Evolutionary conservation across 805 yeast species (phyloP), one percentile per base, ranked within the genome.

Genomic region (Yarrowia phangngaensis): DNA sequence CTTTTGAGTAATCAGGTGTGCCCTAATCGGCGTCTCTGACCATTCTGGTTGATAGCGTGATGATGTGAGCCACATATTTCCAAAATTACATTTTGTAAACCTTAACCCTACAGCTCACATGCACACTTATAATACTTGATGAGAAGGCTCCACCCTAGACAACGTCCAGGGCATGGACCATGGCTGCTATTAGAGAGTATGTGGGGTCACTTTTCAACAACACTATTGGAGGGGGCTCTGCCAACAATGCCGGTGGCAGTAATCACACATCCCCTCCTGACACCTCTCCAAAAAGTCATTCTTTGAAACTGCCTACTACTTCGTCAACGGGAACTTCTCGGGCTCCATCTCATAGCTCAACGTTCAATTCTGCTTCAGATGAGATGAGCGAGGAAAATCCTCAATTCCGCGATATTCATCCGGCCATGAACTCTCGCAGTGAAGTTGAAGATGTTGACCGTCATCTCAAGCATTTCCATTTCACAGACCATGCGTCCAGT

Each of bases 121-220:
- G n/a, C n/a, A n/a, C n/a, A n/a, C n/a, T n/a, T n/a, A n/a, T n/a
- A n/a, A n/a, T n/a, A n/a, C n/a, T n/a, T n/a, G n/a, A n/a, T n/a
- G n/a, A n/a, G n/a, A n/a, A n/a, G n/a, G n/a, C n/a, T n/a, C n/a
- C n/a, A n/a, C n/a, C n/a, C n/a, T n/a, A n/a, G n/a, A n/a, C n/a
- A n/a, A n/a, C n/a, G n/a, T n/a, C n/a, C n/a, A n/a, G n/a, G 45
- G 45, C 27, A 23, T 38, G 45, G 45, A 38, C 45, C 26, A 38
- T 38, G 45, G 45, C 45, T 13, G 45, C 45, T 8, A 38, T 38
- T 3, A 9, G 45, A 38, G 45, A 38, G 19, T 38, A 38, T 38
- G 45, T 38, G 22, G 45, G 45, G 24, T 38, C 45, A 24, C 45
- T 38, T 38, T 19, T 38, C 32, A 38, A 27, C 32, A 38, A 38